These are phyloP conservation scores for Rhododendron vialii DNA, from an alignment of 148 eudicot species.

Conservation along the genomic window DNA sequence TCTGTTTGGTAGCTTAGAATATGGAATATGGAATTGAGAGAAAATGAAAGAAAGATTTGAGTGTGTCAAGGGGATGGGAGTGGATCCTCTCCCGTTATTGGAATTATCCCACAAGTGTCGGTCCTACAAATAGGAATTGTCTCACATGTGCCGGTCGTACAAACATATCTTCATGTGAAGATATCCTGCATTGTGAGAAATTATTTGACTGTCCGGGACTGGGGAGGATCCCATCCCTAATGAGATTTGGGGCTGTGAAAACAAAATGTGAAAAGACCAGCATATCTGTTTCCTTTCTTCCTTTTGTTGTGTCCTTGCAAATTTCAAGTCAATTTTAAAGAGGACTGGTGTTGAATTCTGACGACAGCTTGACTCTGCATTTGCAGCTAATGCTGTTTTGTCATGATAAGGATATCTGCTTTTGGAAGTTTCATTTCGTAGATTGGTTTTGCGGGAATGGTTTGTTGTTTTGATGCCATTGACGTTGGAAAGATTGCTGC, in stretches of 20 bases:
- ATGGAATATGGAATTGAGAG: not conserved
- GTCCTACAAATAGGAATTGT: too few relatives aligned
- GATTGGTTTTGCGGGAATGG: not conserved
- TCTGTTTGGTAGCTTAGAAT: slow-evolving; percentile 11
- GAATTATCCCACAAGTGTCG: too few relatives aligned
- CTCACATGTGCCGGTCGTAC: too few relatives aligned
- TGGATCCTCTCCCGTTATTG: too few relatives aligned
- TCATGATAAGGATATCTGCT: not conserved
- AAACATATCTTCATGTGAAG: too few relatives aligned
- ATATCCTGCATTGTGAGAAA: too few relatives aligned
- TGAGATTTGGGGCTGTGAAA: not conserved
- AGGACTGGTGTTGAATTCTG: not conserved
- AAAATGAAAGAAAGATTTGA: not conserved
- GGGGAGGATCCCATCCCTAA: too few relatives aligned
- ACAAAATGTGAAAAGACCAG: not conserved
- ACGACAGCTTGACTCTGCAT: not conserved
- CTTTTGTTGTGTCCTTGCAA: not conserved
- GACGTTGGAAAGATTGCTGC: not conserved
- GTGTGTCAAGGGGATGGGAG: not conserved
- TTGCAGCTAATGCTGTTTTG: not conserved
- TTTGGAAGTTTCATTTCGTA: not conserved
- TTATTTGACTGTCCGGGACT: too few relatives aligned
- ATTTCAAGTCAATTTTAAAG: not conserved
- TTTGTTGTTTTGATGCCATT: not conserved
- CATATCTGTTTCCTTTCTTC: not conserved